Evolutionary conservation across 2,329 filamentous ascomycete genomes (phyloP).

Genomic region (Fusarium hainanense): DNA sequence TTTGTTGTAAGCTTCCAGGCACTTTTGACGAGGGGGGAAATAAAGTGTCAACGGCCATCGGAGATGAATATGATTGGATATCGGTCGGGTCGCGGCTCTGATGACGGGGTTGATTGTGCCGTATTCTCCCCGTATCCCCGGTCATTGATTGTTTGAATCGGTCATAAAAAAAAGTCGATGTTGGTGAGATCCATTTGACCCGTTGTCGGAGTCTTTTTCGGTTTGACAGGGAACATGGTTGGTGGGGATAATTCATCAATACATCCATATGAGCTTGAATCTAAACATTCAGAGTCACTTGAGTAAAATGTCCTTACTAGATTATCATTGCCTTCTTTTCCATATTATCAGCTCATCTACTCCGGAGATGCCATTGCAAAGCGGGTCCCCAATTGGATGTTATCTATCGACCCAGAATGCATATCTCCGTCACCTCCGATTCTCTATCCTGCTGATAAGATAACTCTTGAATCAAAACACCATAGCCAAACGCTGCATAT

Average conservation of each 20-base stretch:
- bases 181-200: neutral
- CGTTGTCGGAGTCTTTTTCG: slow-evolving; percentile 8
- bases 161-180: neutral
- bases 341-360: slow-evolving; percentile 15
- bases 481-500: neutral
- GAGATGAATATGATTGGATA: slow-evolving; percentile 17
- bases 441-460: slow-evolving; percentile 14
- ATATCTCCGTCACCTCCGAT: slow-evolving; percentile 37
- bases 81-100: slow-evolving; percentile 37
- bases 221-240: slow-evolving; percentile 7
- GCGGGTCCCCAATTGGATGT: slow-evolving; percentile 9
- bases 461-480: neutral
- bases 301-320: neutral
- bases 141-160: neutral
- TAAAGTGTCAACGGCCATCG: slow-evolving; percentile 22
- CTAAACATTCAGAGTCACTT: neutral
- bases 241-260: neutral
- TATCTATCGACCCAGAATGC: slow-evolving; percentile 23
- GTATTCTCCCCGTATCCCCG: slow-evolving; percentile 20
- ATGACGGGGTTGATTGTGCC: neutral
- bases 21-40: slow-evolving; percentile 13
- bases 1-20: neutral
- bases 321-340: neutral
- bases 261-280: neutral
- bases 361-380: slow-evolving; percentile 27